A percentile compares a stretch with the other conserved stretches of the same genome.
Evolutionary conservation across 257 asterid genomes (phyloP).

Genomic region (Ligustrum vulgare): DNA sequence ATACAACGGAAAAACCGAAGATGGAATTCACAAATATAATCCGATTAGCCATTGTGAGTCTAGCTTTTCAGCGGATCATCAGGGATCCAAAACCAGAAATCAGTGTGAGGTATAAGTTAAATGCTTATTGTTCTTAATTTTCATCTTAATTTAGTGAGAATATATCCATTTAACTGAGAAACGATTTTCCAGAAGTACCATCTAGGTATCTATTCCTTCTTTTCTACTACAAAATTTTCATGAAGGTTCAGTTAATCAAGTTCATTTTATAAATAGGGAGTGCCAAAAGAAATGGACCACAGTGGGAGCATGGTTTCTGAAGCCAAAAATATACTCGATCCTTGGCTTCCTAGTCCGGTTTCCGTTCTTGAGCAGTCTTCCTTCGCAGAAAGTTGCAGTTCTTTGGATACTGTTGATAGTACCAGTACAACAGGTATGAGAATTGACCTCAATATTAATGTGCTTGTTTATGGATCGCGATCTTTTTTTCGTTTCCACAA

Average conservation of each 20-base stretch:
- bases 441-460: background rate
- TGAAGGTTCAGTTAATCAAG: background rate
- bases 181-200: no score
- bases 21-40: slow-evolving; percentile 37
- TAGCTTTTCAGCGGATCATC: slow-evolving; percentile 29
- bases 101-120: slow-evolving; percentile 41
- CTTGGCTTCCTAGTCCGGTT: slow-evolving; percentile 43
- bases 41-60: slow-evolving; percentile 33
- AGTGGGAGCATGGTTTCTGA: slow-evolving; percentile 31
- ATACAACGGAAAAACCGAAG: slow-evolving; percentile 30
- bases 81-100: slow-evolving; percentile 32
- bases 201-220: background rate
- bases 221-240: background rate
- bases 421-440: slow-evolving; percentile 52
- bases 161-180: no score
- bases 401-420: slow-evolving; percentile 54
- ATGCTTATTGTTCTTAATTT: background rate
- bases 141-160: background rate
- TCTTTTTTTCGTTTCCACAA: no score
- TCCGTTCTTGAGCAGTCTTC: slow-evolving; percentile 43
- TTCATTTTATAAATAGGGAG: slow-evolving; percentile 33
- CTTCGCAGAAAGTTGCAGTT: slow-evolving; percentile 46
- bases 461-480: no score
- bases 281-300: slow-evolving; percentile 35
- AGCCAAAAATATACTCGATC: slow-evolving; percentile 37